Evolutionary conservation across 352 stramenopile species (phyloP).

Genomic region (Lagenidium giganteum): DNA sequence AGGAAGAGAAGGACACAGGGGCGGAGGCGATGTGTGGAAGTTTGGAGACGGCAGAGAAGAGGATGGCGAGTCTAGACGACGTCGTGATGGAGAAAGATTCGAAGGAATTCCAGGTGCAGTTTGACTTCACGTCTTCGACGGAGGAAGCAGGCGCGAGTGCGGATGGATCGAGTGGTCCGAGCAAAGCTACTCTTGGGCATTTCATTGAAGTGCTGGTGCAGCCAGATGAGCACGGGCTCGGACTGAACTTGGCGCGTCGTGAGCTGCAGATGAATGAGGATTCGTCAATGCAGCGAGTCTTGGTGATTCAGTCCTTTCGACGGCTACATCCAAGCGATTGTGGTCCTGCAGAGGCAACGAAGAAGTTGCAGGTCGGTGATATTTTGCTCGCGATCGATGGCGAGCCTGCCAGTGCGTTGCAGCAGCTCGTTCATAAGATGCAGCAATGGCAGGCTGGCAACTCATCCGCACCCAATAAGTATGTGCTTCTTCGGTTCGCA

Average conservation of each 20-base stretch:
- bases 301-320: slow-evolving; percentile 45
- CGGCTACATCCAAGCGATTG: slow-evolving; percentile 26
- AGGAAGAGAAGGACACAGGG: too few relatives aligned
- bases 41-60: too few relatives aligned
- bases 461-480: slow-evolving; percentile 8
- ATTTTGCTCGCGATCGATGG: slow-evolving; percentile 39
- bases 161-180: too few relatives aligned
- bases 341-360: slow-evolving; percentile 39
- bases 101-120: too few relatives aligned
- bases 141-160: too few relatives aligned
- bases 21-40: too few relatives aligned
- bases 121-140: too few relatives aligned
- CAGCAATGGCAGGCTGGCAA: slow-evolving; percentile 5
- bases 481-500: slow-evolving; percentile 35
- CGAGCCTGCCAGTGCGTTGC: slow-evolving; percentile 21
- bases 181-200: slow-evolving; percentile 4
- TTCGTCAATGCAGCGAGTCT: not conserved
- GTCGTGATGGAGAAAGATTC: too few relatives aligned
- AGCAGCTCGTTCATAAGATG: slow-evolving; percentile 16
- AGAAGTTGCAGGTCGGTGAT: slow-evolving; percentile 37
- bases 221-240: slow-evolving; percentile 34
- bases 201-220: slow-evolving; percentile 48
- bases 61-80: too few relatives aligned
- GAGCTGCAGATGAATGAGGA: not conserved
- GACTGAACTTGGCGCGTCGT: slow-evolving; percentile 36